Base-by-base conservation (phyloP, 2,329 filamentous ascomycete species). In the Sclerotinia nivalis region DNA sequence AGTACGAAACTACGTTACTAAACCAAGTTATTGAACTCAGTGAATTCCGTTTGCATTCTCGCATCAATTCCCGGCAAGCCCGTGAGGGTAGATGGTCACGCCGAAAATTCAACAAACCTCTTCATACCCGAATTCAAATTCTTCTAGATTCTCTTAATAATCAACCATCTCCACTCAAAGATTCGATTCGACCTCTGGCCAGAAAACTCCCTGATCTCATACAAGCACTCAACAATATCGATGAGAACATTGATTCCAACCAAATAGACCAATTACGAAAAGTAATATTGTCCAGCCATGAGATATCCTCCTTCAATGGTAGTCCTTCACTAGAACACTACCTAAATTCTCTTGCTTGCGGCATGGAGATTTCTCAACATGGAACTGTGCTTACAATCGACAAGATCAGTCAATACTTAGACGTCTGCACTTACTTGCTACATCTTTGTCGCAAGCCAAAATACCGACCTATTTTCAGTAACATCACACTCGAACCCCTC, bases 321-420 rank as follows among this genome's bases (percentile, higher is more conserved):
- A 64, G 47, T 9, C 15, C 28, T 22, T 49, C 60, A 28, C 45
- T 64, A 13, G 45, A 49, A 22, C n/a, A 52, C 18, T 66, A 55
- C 18, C 50, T 66, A 5, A 8, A 47, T 18, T 50, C 22, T 31
- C 15, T 43, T 22, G 62, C 13, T 5, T 55, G 40, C 25, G 12
- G 20, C 13, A 28, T 20, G 20, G 22, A 31, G 12, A 56, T 66
- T 9, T 37, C 22, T 28, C 25, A 66, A 20, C 28, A 55, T 54
- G 47, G 31, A 31, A 31, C 28, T n/a, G 66, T 73, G 8, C 50
- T 67, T 10, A 40, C 73, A 43, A 72, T 73, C 22, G 72, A 73
- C 40, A 71, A 72, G 25, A 64, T 74, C 1, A 58, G 69, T 37
- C 71, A 62, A 40, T 72, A 72, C 37, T 45, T 66, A 25, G 49